Percentiles rank a stretch among this genome's conserved stretches.
phyloP scores from a whole-genome alignment of 768 basidiomycete species.

The Hypholoma fasciculare region DNA sequence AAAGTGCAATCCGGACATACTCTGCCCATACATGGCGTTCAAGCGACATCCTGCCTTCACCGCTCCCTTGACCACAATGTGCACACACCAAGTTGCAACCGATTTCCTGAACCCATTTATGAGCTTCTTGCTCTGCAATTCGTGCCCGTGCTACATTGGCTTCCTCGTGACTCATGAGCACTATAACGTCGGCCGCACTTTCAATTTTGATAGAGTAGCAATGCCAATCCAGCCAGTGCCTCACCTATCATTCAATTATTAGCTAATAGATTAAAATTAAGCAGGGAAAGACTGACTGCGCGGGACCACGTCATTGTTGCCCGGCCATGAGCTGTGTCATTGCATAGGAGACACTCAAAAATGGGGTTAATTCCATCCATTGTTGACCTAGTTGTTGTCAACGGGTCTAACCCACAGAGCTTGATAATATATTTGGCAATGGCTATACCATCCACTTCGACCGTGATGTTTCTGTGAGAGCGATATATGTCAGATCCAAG shows the following conservation, averaged over 20 bases:
- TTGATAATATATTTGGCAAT: background rate
- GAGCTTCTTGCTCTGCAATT: too few relatives aligned
- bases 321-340: background rate
- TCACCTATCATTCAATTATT: background rate
- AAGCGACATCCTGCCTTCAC: too few relatives aligned
- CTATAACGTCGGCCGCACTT: too few relatives aligned
- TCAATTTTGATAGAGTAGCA: background rate
- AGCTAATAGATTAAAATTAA: background rate
- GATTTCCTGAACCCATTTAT: too few relatives aligned
- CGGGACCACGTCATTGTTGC: conserved; percentile 6
- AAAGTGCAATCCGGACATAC: too few relatives aligned
- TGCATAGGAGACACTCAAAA: background rate
- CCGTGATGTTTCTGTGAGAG: background rate
- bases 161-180: too few relatives aligned
- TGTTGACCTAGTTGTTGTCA: background rate
- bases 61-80: too few relatives aligned
- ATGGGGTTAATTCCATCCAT: conserved; percentile 2
- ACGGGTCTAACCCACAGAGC: conserved; percentile 5
- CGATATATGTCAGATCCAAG: background rate
- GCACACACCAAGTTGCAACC: too few relatives aligned
- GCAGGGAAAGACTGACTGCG: background rate
- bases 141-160: too few relatives aligned
- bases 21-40: too few relatives aligned
- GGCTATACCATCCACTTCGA: background rate
- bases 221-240: background rate